Evolutionary conservation across 2,329 filamentous ascomycete species (phyloP), one percentile per base, ranked within the genome.

Genomic region (Aureobasidium mangrovei): DNA sequence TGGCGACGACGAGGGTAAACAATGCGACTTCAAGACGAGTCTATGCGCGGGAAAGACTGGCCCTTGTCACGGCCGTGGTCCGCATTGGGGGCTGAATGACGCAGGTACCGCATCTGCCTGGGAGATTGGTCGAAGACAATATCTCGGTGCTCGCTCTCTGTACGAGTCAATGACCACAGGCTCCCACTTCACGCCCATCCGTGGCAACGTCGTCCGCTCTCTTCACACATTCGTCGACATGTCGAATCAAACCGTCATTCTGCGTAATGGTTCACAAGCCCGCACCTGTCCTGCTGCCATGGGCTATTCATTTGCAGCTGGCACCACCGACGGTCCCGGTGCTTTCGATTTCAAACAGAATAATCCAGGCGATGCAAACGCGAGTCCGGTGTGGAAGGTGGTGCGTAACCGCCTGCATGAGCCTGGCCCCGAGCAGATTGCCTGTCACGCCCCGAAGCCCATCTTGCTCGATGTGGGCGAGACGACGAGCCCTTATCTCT

Each of bases 321-420:
- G 91, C 8, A 97, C 91, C 0, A 88, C 88, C 0, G 91, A 97
- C 67, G 89, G 91, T 4, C 91, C 91, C 0, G 91, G 91, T 0
- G 83, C 83, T 0, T 95, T 95, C 63, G 91, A 97, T 69, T 96
- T 97, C 67, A 93, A 88, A 1, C 91, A 97, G 65, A 91, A 90
- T 60, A 80, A 87, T 60, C 84, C 84, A 0, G 84, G 83, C 32
- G 75, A 80, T n/a, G 84, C 88, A 0, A 79, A 84, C 39, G 79
- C 78, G 26, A 91, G 86, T 59, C 89, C 89, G 0, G 71, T 96
- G 3, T 96, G 91, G 91, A 74, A 76, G 27, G 73, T 88, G 6
- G 88, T 94, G 2, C 83, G 87, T 2, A 79, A 79, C 6, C 72
- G 89, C 10, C 73, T 96, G 10, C 86, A 88, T 53, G 75, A 77